phyloP scores from a whole-genome alignment of 2,329 filamentous ascomycete genomes.

The Erysiphe pulchra region DNA sequence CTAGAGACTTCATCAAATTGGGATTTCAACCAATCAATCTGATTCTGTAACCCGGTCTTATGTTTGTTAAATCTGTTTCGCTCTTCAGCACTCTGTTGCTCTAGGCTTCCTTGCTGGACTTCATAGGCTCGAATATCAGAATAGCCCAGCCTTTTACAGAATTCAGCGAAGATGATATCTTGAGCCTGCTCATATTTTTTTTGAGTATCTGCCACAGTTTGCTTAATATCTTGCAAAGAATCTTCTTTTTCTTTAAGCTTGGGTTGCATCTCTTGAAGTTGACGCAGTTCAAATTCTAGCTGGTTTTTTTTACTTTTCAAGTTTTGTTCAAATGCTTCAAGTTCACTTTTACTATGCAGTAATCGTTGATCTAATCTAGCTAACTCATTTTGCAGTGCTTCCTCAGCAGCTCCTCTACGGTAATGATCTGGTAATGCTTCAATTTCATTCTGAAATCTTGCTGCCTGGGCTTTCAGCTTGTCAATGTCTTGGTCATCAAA shows the following conservation, averaged over 20 bases:
- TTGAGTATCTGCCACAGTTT: constrained; percentile 27
- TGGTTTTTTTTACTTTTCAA: constrained; percentile 64
- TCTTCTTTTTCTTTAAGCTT: constrained; percentile 50
- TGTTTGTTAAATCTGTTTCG: constrained; percentile 71
- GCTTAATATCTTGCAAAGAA: constrained; percentile 36
- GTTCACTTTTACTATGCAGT: constrained; percentile 44
- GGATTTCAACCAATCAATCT: constrained; percentile 29
- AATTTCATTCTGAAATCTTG: constrained; percentile 55
- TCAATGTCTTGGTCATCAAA: constrained; percentile 84
- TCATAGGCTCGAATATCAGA: constrained; percentile 80
- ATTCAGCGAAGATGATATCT: constrained; percentile 63
- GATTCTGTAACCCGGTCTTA: constrained; percentile 43
- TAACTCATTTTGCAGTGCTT: constrained; percentile 56
- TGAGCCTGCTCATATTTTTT: constrained; percentile 55
- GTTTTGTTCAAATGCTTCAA: constrained; percentile 58
- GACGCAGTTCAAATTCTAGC: constrained; percentile 42
- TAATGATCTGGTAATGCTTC: constrained; percentile 56
- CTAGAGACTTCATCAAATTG: constrained; percentile 31
- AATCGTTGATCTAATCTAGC: constrained; percentile 56
- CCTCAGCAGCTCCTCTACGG: constrained; percentile 51
- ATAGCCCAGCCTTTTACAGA: constrained; percentile 73
- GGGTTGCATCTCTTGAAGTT: constrained; percentile 51
- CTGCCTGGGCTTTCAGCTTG: constrained; percentile 49
- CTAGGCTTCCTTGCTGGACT: constrained; percentile 70
- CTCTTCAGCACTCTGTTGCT: constrained; percentile 73